Evolutionary conservation across 2,329 filamentous ascomycete species (phyloP), one percentile per base, ranked within the genome.

Genomic region (Cercospora sp.): DNA sequence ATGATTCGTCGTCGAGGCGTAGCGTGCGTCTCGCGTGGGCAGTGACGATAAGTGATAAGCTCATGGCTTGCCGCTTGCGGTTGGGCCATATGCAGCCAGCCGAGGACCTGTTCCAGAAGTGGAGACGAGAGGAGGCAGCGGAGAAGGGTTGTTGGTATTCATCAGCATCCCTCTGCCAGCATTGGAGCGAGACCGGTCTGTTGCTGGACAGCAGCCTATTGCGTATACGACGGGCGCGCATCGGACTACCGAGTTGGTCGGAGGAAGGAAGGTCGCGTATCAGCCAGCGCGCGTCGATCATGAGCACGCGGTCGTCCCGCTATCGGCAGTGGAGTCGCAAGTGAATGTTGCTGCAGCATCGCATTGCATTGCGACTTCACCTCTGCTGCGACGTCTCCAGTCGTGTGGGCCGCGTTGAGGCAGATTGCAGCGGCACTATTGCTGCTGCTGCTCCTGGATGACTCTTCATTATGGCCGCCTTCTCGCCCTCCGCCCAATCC

Each of bases 241-340:
- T 67, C 61, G 36, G 57, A 45, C 30, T 67, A 57, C 57, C 61
- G 55, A 33, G 28, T 64, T 36, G 61, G 45, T 51, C 42, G 42
- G 36, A 42, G 20, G 31, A 26, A 23, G 18, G 60, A 39, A 23
- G 18, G 42, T 53, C 60, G 42, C 60, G 60, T 63, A 53, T 31
- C 39, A 48, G 39, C 57, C 30, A 10, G 51, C 33, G 31, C 61
- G 45, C 10, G 65, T 59, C 65, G 65, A 67, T 64, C 60, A 60
- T 67, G 60, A 51, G 16, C 30, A 59, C 57, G 63, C 63, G 28
- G 45, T 13, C 28, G 61, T 65, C 60, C 65, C 60, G 65, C 65
- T 67, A 67, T 67, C 65, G 65, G 61, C 45, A 63, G 65, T 63
- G 64, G 60, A 30, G 53, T 39, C 26, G 64, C 64, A 60, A 53